These are phyloP conservation scores for Cryptosporidium ryanae DNA, from an alignment of 169 alveolate genomes.

Conservation along the genomic window DNA sequence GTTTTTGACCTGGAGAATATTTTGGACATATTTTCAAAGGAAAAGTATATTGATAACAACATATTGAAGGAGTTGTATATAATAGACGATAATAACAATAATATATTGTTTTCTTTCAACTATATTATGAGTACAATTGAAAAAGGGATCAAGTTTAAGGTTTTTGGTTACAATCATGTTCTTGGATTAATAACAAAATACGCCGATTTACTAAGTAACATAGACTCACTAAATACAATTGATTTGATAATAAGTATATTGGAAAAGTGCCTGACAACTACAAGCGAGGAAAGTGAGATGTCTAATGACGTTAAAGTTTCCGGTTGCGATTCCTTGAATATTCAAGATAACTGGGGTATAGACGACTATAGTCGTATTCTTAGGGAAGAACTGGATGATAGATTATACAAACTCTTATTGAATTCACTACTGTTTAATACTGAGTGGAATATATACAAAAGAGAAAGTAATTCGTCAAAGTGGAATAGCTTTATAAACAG, in stretches of 20 bases:
- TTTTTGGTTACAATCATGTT: constrained; percentile 31
- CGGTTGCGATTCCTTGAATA: neutral
- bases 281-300: neutral
- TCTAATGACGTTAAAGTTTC: neutral
- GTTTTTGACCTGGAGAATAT: constrained; percentile 60
- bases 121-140: constrained; percentile 38
- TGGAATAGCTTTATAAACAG: constrained; percentile 45
- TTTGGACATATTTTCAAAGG: constrained; percentile 55
- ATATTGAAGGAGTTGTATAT: constrained; percentile 41
- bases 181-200: constrained; percentile 21
- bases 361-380: constrained; percentile 6
- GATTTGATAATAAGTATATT: constrained; percentile 27
- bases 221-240: constrained; percentile 49
- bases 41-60: constrained; percentile 23
- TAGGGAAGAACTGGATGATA: neutral
- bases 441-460: constrained; percentile 9
- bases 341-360: neutral
- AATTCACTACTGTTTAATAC: constrained; percentile 2
- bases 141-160: constrained; percentile 44
- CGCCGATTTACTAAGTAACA: constrained; percentile 19
- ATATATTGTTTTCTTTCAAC: constrained; percentile 26
- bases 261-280: constrained; percentile 20
- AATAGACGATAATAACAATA: constrained; percentile 41
- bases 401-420: constrained; percentile 1
- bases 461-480: neutral